Evolutionary conservation across 2,329 filamentous ascomycete genomes (phyloP).

Genomic region (Teratosphaeria epicoccoides): DNA sequence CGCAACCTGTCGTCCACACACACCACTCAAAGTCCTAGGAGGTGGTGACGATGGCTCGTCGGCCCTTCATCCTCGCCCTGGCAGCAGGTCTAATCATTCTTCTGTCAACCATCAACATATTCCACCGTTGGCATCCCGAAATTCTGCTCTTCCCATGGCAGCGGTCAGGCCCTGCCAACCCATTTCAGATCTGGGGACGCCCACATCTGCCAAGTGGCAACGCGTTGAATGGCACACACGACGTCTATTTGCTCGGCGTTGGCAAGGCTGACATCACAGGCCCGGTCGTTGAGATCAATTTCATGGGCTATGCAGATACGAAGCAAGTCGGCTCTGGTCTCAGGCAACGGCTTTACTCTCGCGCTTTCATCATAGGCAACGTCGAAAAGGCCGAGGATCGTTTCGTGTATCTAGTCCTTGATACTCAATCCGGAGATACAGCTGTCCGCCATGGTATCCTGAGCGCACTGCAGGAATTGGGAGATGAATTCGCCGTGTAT

Average conservation of each 20-base stretch:
- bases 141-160: background rate
- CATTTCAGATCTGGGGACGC: background rate
- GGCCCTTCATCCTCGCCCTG: slow-evolving; percentile 6
- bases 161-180: background rate
- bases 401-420: slow-evolving; percentile 79
- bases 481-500: slow-evolving; percentile 64
- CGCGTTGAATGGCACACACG: background rate
- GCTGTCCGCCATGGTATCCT: slow-evolving; percentile 81
- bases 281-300: slow-evolving; percentile 78
- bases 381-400: slow-evolving; percentile 55
- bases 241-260: slow-evolving; percentile 52
- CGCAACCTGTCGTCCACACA: background rate
- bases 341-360: slow-evolving; percentile 76
- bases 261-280: slow-evolving; percentile 66
- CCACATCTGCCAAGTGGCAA: background rate
- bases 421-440: slow-evolving; percentile 80
- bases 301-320: slow-evolving; percentile 87
- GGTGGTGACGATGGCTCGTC: slow-evolving; percentile 7
- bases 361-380: slow-evolving; percentile 77
- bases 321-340: slow-evolving; percentile 73
- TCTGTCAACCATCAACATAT: slow-evolving; percentile 10
- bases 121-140: slow-evolving; percentile 4
- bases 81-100: slow-evolving; percentile 12
- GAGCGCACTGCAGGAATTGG: slow-evolving; percentile 58
- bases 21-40: background rate